Evolutionary conservation across 1,284 basidiomycete species (phyloP).

Genomic region (Puccinia hordei): DNA sequence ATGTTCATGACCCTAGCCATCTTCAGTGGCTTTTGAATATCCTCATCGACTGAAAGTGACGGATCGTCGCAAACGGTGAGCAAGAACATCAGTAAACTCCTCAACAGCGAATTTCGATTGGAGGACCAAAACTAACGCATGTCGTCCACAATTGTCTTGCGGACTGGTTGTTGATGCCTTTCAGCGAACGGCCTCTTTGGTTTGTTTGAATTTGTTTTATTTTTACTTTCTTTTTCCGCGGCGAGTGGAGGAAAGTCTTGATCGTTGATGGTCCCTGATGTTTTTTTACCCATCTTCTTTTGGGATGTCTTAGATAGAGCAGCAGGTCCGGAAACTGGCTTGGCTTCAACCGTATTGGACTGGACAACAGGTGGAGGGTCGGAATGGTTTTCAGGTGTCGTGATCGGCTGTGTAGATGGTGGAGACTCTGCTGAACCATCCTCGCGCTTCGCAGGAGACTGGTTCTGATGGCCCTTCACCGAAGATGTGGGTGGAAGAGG

Average conservation of each 20-base stretch:
- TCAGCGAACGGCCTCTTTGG: constrained; percentile 44
- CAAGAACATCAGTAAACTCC: neutral
- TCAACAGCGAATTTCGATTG: neutral
- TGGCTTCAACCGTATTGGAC: neutral
- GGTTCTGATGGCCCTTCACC: neutral
- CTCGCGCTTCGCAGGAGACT: neutral
- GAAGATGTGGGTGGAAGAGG: neutral
- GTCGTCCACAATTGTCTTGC: constrained; percentile 47
- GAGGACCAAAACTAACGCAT: constrained; percentile 23
- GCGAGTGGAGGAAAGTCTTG: constrained; percentile 33
- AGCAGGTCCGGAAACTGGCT: neutral
- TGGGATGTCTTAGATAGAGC: neutral
- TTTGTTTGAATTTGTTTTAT: constrained; percentile 19
- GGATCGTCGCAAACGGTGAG: neutral
- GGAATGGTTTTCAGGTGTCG: neutral
- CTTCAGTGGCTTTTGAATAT: constrained; percentile 38
- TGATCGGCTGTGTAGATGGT: neutral
- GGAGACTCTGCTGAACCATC: neutral
- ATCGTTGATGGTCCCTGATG: neutral
- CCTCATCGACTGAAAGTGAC: constrained; percentile 25
- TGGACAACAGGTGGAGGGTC: neutral
- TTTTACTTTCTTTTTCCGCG: neutral
- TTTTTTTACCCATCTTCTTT: constrained; percentile 12
- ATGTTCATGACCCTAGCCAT: constrained; percentile 50
- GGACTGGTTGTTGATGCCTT: constrained; percentile 32